Evolutionary conservation across 148 eudicot species (phyloP).

Genomic region (Rhododendron ovatum): DNA sequence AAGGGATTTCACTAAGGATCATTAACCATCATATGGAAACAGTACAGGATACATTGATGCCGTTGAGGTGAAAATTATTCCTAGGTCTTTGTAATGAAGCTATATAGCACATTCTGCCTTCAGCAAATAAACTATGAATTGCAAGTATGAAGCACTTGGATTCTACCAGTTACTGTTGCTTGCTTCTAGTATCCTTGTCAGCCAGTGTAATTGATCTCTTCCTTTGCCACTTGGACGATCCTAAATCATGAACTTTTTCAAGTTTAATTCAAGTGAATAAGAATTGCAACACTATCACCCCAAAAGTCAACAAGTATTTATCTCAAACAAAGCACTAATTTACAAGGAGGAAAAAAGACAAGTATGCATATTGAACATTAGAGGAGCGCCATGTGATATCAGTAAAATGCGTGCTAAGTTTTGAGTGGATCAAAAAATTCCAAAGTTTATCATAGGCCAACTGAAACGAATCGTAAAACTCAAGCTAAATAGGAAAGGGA

Average conservation of each 20-base stretch:
- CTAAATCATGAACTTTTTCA: constrained; percentile 15
- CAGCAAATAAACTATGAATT: not conserved
- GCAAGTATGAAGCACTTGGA: not conserved
- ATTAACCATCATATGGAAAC: not conserved
- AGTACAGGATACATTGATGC: not conserved
- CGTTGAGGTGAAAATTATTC: not conserved
- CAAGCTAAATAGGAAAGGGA: not conserved
- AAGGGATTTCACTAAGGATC: not conserved
- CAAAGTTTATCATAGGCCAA: not conserved
- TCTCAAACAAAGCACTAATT: not conserved
- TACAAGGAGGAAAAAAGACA: not conserved
- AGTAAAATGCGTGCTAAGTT: not conserved
- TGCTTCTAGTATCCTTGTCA: constrained; percentile 28
- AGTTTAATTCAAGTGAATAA: not conserved
- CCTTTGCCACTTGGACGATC: constrained; percentile 25
- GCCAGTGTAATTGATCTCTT: constrained; percentile 22
- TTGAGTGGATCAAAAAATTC: not conserved
- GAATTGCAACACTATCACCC: not conserved
- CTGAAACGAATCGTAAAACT: not conserved
- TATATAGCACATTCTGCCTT: not conserved
- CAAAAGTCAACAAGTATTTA: not conserved
- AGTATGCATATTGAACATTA: not conserved
- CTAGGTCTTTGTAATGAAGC: not conserved
- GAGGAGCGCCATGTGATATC: not conserved
- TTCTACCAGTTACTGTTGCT: constrained; percentile 42